Evolutionary conservation across 352 stramenopile species (phyloP).

Genomic region (Proteromonas lacertae): DNA sequence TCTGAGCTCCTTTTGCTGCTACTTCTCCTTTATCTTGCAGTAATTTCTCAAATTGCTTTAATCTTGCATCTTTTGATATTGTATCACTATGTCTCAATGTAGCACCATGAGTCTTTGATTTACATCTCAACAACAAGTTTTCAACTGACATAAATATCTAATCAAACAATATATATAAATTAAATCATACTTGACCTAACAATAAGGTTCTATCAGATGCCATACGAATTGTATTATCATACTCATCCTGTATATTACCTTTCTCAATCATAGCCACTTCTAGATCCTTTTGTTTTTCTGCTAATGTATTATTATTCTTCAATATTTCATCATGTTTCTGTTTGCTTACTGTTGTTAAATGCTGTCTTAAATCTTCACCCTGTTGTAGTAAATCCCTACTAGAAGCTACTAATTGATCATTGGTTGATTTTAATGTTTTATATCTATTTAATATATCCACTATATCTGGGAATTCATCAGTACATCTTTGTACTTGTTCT

Average conservation of each 20-base stretch:
- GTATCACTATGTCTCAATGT: no score
- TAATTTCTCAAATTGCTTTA: no score
- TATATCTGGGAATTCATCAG: conserved; percentile 57
- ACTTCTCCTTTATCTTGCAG: no score
- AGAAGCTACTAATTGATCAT: conserved; percentile 42
- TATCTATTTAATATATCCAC: conserved; percentile 53
- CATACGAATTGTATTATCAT: background rate
- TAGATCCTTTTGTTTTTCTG: background rate
- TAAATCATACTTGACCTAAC: background rate
- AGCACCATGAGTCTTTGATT: no score
- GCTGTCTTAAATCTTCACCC: conserved; percentile 3
- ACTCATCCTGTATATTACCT: background rate
- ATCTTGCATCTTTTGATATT: no score
- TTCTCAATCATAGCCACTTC: background rate
- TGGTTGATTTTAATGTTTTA: conserved; percentile 51
- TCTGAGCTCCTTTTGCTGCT: no score
- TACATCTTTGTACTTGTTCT: conserved; percentile 36
- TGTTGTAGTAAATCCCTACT: conserved; percentile 15
- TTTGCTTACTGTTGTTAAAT: conserved; percentile 7
- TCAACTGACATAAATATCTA: background rate
- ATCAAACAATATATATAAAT: background rate
- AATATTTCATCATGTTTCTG: conserved; percentile 1
- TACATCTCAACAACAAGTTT: no score
- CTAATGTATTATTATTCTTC: background rate
- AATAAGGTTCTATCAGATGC: background rate